Percentiles rank a stretch among this genome's conserved stretches.
Evolutionary conservation across 306 rosid genomes (phyloP).

Genomic region (Vigna mungo): DNA sequence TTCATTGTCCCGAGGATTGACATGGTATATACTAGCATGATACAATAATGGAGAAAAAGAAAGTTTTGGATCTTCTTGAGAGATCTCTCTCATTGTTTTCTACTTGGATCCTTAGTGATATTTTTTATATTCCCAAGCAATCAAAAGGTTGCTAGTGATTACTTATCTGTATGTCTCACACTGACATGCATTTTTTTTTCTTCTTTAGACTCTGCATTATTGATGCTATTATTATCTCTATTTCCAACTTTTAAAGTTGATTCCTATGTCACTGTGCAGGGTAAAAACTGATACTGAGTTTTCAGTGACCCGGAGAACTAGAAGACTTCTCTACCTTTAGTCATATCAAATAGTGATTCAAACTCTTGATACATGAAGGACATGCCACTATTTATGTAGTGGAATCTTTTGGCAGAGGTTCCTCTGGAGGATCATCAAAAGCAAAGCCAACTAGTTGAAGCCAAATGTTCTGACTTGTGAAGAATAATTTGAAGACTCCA

Average conservation of each 20-base stretch:
- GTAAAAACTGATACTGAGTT: conserved; percentile 31
- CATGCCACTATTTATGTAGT: conserved; percentile 28
- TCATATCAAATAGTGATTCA: conserved; percentile 48
- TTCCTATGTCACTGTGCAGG: conserved; percentile 45
- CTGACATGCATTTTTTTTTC: conserved; percentile 5
- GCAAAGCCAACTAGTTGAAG: conserved; percentile 47
- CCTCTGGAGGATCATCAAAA: conserved; percentile 31
- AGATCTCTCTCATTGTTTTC: conserved; percentile 38
- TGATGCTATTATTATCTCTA: not conserved
- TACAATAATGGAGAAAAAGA: conserved; percentile 40
- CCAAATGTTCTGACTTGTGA: conserved; percentile 46
- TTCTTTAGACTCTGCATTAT: conserved; percentile 30
- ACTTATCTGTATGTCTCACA: conserved; percentile 34
- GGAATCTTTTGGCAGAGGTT: conserved; percentile 51
- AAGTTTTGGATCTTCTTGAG: conserved; percentile 45
- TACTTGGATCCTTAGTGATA: conserved; percentile 12
- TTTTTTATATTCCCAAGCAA: conserved; percentile 42
- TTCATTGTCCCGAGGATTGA: conserved; percentile 44
- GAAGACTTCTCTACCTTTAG: conserved; percentile 37
- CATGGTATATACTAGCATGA: not conserved
- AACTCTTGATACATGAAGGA: conserved; percentile 48
- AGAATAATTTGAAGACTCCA: conserved; percentile 57
- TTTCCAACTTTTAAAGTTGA: conserved; percentile 27
- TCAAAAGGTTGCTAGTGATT: conserved; percentile 41
- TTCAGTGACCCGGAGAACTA: conserved; percentile 33